Evolutionary conservation across 1,284 basidiomycete genomes (phyloP), one percentile per base, ranked within the genome.

Genomic region (Boletus hoseneyae): DNA sequence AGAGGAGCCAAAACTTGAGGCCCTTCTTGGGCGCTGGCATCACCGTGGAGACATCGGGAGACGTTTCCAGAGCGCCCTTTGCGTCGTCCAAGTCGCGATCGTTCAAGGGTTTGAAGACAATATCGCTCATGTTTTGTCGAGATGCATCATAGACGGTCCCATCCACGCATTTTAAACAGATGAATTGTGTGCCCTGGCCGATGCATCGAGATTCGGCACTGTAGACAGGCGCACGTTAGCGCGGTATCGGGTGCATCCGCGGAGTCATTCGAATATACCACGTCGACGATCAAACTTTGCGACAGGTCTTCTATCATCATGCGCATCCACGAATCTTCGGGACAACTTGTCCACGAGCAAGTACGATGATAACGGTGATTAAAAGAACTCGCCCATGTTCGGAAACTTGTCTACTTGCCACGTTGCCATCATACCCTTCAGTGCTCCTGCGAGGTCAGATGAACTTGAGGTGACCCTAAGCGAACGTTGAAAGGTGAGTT

Each of bases 1-100:
- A 47, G 39, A 56, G 43, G 18, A 55, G 46, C 53, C 54, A 55
- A 21, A 55, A 56, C 12, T 27, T 48, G 36, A 29, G 34, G 10
- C 8, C 45, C 13, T 47, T 55, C 27, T 33, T 47, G 27, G 33
- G 16, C 15, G 19, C 3, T 21, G 21, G 21, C 3, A 16, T 21
- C 12, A 45, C 15, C 8, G 38, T 23, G 7, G 49, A 18, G 37
- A 16, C 8, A 13, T 29, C 62, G 4, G 23, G 23, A 7, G 23
- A 6, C 23, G 6, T 25, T 6, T 25, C 23, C 7, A 6, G 23
- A 16, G 34, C 38, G 23, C 42, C 34, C 7, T 38, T 37, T 13
- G 29, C 36, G 12, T 39, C 32, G 21, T 38, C 33, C 6, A 37
- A 47, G 43, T 45, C 35, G 16, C 10, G 47, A 33, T 53, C 46